Conservation (phyloP, 108 stramenopile genomes). For the Asterionellopsis glacialis region DNA sequence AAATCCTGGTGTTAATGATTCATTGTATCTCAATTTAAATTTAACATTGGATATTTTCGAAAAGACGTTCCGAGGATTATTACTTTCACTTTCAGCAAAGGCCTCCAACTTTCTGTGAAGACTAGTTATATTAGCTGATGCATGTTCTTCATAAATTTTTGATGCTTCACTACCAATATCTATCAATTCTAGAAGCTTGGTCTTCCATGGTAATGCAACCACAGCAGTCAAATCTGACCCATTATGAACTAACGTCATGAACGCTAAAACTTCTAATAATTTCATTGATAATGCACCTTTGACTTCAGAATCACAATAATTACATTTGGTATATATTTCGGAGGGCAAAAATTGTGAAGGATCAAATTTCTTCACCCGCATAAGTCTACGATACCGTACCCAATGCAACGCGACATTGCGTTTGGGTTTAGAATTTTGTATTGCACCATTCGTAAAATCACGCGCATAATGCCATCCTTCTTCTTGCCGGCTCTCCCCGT, state of each 20-base stretch:
- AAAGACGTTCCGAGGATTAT: not conserved
- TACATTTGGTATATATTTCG: slow-evolving; percentile 26
- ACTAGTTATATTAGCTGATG: not conserved
- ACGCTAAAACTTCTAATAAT: slow-evolving; percentile 27
- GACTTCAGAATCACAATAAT: slow-evolving; percentile 58
- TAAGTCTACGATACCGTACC: slow-evolving; percentile 48
- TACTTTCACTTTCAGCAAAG: slow-evolving; percentile 19
- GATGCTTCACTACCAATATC: not conserved
- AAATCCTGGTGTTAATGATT: not conserved
- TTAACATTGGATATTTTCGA: not conserved
- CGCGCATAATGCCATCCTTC: slow-evolving; percentile 50
- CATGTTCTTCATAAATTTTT: slow-evolving; percentile 3
- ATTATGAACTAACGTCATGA: slow-evolving; percentile 22
- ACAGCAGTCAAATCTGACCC: slow-evolving; percentile 24
- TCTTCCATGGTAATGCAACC: slow-evolving; percentile 38
- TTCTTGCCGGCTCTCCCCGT: slow-evolving; percentile 24
- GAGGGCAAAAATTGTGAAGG: slow-evolving; percentile 43
- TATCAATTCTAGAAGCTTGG: slow-evolving; percentile 25
- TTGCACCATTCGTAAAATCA: slow-evolving; percentile 37
- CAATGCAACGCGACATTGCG: slow-evolving; percentile 36
- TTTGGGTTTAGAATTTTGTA: slow-evolving; percentile 33
- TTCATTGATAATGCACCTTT: slow-evolving; percentile 26
- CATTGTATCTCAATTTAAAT: not conserved
- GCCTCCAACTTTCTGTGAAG: slow-evolving; percentile 16
- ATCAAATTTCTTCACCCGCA: slow-evolving; percentile 39